Evolutionary conservation across 129 eudicot genomes (phyloP).

Genomic region (Lactuca sativa): DNA sequence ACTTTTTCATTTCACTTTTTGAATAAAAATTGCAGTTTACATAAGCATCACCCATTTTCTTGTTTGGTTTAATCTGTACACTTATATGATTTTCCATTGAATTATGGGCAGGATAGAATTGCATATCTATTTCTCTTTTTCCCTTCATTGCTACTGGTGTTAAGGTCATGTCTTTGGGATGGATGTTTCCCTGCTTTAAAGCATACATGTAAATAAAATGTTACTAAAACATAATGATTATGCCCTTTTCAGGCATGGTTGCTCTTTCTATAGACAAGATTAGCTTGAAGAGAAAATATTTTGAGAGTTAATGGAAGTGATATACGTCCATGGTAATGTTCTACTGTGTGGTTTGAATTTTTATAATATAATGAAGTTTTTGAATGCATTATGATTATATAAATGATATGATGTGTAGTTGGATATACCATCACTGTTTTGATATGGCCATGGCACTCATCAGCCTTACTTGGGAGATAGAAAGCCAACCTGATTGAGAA

Average conservation of each 20-base stretch:
- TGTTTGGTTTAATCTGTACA: conserved; percentile 13
- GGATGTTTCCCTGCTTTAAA: conserved; percentile 91
- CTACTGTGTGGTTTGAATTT: conserved; percentile 2
- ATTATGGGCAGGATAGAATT: conserved; percentile 77
- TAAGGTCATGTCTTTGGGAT: conserved; percentile 68
- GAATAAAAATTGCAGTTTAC: too few species aligned
- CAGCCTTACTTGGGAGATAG: conserved; percentile 97
- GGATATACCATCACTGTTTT: conserved; percentile 97
- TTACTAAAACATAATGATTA: conserved; percentile 13
- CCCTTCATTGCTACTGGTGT: conserved; percentile 65
- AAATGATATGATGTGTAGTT: conserved; percentile 51
- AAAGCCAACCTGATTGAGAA: conserved; percentile 82
- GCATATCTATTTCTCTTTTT: conserved; percentile 75
- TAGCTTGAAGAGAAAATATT: conserved; percentile 92
- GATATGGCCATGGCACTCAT: conserved; percentile 97
- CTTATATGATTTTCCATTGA: conserved; percentile 2
- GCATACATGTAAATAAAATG: too few species aligned
- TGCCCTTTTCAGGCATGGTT: conserved; percentile 80
- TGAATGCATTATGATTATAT: conserved; percentile 2
- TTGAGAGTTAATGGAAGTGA: conserved; percentile 97
- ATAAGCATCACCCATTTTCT: conserved; percentile 10
- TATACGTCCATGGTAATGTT: conserved; percentile 89
- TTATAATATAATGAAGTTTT: not conserved
- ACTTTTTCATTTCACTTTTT: too few species aligned
- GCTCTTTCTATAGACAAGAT: conserved; percentile 82